phyloP scores from a whole-genome alignment of 306 rosid species.

The Quercus alba region DNA sequence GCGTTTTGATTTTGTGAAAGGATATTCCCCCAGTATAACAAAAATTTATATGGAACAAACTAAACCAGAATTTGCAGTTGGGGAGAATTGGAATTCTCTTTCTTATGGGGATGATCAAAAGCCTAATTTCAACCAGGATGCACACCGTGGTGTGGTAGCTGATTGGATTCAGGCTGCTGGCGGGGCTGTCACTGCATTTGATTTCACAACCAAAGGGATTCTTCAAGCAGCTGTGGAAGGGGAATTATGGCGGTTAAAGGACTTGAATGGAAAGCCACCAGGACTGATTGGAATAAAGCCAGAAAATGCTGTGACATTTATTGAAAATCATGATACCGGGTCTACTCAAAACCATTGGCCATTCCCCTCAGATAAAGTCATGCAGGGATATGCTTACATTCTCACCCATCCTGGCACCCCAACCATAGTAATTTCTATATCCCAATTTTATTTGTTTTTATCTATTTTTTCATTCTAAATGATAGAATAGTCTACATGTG shows the following conservation, averaged over 20 bases:
- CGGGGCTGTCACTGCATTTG: slow-evolving; percentile 46
- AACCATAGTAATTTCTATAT: slow-evolving; percentile 39
- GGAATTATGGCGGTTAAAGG: slow-evolving; percentile 56
- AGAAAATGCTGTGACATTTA: slow-evolving; percentile 66
- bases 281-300: slow-evolving; percentile 77
- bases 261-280: slow-evolving; percentile 54
- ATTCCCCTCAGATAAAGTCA: slow-evolving; percentile 66
- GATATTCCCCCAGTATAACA: slow-evolving; percentile 54
- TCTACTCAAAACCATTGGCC: slow-evolving; percentile 62
- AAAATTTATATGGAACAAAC: slow-evolving; percentile 58
- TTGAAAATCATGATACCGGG: slow-evolving; percentile 80
- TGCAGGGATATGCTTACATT: slow-evolving; percentile 76
- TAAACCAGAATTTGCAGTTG: slow-evolving; percentile 67
- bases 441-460: background rate
- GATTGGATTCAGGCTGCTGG: slow-evolving; percentile 40
- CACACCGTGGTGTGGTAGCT: slow-evolving; percentile 23
- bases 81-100: slow-evolving; percentile 65
- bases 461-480: background rate
- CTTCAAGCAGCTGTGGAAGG: slow-evolving; percentile 59
- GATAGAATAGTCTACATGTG: no score
- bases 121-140: slow-evolving; percentile 39
- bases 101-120: slow-evolving; percentile 29
- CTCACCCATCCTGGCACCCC: slow-evolving; percentile 86
- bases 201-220: slow-evolving; percentile 50
- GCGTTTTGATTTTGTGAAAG: slow-evolving; percentile 72